These are phyloP conservation scores for Stagonosporopsis cucurbitacearum DNA, from an alignment of 2,329 filamentous ascomycete genomes.

Conservation along the genomic window DNA sequence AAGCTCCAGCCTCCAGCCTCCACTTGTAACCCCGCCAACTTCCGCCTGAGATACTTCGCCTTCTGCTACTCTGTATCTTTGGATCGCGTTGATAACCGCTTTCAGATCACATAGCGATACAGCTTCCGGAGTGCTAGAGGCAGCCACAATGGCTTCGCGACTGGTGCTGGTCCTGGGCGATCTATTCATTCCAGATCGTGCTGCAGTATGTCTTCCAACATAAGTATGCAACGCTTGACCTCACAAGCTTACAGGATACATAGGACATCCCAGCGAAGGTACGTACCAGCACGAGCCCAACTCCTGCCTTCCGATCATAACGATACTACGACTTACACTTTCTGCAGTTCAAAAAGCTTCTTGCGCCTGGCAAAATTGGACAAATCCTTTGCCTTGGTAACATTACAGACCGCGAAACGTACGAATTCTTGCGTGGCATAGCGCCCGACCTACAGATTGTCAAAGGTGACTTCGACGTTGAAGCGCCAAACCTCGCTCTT, in stretches of 20 bases:
- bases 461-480: conserved; percentile 73
- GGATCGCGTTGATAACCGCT: not conserved
- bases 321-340: conserved; percentile 14
- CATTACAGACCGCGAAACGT: conserved; percentile 63
- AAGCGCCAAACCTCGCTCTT: conserved; percentile 68
- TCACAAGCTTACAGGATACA: conserved; percentile 47
- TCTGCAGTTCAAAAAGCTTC: conserved; percentile 59
- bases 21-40: conserved; percentile 9
- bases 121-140: not conserved
- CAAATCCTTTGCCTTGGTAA: conserved; percentile 66
- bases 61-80: not conserved
- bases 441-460: conserved; percentile 71
- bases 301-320: not conserved
- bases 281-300: conserved; percentile 18
- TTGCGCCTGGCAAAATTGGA: conserved; percentile 64
- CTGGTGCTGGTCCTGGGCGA: conserved; percentile 52
- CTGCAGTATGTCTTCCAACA: conserved; percentile 42
- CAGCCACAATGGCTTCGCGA: conserved; percentile 49
- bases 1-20: conserved; percentile 14
- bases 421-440: conserved; percentile 62
- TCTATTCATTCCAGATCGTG: conserved; percentile 53
- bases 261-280: conserved; percentile 54
- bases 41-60: not conserved
- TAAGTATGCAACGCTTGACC: conserved; percentile 28
- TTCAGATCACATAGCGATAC: not conserved